These are phyloP conservation scores for Gastrodia elata DNA, from an alignment of 106 monocot genomes.

Conservation along the genomic window DNA sequence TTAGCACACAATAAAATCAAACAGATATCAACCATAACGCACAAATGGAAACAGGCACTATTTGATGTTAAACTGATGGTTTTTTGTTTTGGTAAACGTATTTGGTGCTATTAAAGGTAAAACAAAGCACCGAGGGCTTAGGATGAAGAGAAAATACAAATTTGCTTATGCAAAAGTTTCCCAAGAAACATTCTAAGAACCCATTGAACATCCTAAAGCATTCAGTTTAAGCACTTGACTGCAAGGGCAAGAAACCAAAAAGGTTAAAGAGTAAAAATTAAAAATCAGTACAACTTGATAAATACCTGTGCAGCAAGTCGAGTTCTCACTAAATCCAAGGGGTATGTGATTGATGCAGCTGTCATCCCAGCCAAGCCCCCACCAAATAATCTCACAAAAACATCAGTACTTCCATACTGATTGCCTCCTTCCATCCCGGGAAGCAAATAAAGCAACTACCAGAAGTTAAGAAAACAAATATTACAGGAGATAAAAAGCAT, in stretches of 20 bases:
- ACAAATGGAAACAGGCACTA: not conserved
- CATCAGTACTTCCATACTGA: conserved; percentile 28
- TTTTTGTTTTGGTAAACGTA: not conserved
- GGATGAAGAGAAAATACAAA: not conserved
- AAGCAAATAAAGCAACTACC: conserved; percentile 55
- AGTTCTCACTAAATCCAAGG: conserved; percentile 67
- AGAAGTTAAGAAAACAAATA: conserved; percentile 4
- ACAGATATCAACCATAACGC: not conserved
- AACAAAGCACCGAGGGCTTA: not conserved
- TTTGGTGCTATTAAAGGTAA: not conserved
- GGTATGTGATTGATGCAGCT: conserved; percentile 63
- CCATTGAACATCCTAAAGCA: not conserved
- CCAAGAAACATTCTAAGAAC: not conserved
- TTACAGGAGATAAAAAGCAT: not conserved
- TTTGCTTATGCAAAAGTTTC: not conserved
- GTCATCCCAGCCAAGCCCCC: conserved; percentile 67
- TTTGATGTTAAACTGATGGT: not conserved
- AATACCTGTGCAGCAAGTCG: conserved; percentile 60
- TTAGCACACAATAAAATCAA: not conserved
- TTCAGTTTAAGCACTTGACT: not conserved
- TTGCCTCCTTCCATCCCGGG: conserved; percentile 43
- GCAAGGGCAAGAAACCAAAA: not conserved
- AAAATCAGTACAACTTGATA: not conserved
- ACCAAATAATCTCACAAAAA: conserved; percentile 32
- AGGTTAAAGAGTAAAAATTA: not conserved